Percentiles rank a stretch among this genome's conserved stretches.
These are phyloP conservation scores for Rubroboletus pulcherrimus DNA, from an alignment of 768 basidiomycete genomes.

Conservation along the genomic window DNA sequence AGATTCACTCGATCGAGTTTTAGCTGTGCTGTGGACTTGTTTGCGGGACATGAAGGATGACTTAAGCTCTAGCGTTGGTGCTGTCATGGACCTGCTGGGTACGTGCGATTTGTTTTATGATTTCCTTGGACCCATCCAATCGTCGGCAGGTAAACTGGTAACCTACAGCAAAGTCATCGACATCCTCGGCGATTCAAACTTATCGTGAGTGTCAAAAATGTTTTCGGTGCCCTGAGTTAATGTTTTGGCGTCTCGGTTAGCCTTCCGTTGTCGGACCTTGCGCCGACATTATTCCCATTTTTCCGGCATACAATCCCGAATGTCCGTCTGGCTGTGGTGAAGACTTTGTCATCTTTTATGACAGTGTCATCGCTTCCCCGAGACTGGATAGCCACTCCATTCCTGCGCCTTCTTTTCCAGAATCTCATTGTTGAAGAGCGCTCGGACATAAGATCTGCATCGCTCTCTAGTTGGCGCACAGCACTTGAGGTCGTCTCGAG, in stretches of 20 bases:
- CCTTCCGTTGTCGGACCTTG: constrained; percentile 75
- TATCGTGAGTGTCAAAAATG: constrained; percentile 55
- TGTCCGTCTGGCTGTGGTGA: constrained; percentile 90
- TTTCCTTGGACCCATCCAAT: constrained; percentile 4
- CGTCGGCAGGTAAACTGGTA: constrained; percentile 68
- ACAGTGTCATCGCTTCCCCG: constrained; percentile 64
- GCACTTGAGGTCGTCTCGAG: constrained; percentile 55
- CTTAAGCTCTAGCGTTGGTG: constrained; percentile 91
- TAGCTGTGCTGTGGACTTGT: constrained; percentile 88
- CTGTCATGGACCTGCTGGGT: constrained; percentile 98
- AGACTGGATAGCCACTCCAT: constrained; percentile 76
- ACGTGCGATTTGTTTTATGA: constrained; percentile 14
- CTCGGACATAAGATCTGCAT: constrained; percentile 72
- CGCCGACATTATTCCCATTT: constrained; percentile 89
- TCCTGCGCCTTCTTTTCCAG: constrained; percentile 85
- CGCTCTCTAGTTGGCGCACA: constrained; percentile 68
- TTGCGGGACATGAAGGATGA: constrained; percentile 94
- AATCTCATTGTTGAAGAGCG: constrained; percentile 93
- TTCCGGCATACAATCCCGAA: constrained; percentile 95
- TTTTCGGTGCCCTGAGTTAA: constrained; percentile 4
- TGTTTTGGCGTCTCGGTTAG: constrained; percentile 34
- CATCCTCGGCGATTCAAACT: constrained; percentile 62
- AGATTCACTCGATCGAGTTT: constrained; percentile 65
- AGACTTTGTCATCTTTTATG: constrained; percentile 86
- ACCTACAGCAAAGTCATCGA: constrained; percentile 73